phyloP scores from a whole-genome alignment of 192 early-diverging fungal genomes.

The Phycomyces blakesleeanus region DNA sequence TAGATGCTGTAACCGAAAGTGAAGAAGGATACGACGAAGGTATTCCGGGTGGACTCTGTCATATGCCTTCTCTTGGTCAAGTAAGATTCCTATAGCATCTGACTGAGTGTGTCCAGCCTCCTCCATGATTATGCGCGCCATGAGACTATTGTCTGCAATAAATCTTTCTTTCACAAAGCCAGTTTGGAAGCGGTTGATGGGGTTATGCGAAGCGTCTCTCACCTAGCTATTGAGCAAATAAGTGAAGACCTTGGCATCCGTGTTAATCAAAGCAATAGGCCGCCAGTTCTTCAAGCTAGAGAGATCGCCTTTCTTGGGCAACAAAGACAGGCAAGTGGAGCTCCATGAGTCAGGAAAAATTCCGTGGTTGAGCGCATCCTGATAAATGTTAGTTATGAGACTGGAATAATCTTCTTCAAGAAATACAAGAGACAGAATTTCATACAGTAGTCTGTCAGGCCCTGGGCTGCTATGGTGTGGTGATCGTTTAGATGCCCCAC shows the following conservation, averaged over 20 bases:
- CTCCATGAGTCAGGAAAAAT: background rate
- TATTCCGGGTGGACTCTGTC: no score
- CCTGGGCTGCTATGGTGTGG: background rate
- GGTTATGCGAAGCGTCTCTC: background rate
- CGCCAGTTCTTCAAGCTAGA: constrained; percentile 9
- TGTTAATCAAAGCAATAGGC: constrained; percentile 6
- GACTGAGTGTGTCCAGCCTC: background rate
- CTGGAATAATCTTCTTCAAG: background rate
- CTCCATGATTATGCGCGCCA: background rate
- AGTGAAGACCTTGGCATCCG: constrained; percentile 16
- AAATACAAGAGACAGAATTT: background rate
- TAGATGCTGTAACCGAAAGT: background rate
- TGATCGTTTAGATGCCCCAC: background rate
- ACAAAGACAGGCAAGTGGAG: constrained; percentile 15
- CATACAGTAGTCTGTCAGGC: background rate
- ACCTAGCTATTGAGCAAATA: background rate
- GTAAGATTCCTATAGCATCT: background rate
- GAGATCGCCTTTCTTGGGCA: no score
- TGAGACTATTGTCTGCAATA: constrained; percentile 12
- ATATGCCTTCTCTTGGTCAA: no score
- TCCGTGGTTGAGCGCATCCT: background rate
- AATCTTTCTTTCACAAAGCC: constrained; percentile 11
- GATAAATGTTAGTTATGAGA: background rate
- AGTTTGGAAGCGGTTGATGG: constrained; percentile 12
- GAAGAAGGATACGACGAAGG: background rate